Base-by-base conservation (phyloP, 2,329 filamentous ascomycete species). In the Spiromastix sp. region DNA sequence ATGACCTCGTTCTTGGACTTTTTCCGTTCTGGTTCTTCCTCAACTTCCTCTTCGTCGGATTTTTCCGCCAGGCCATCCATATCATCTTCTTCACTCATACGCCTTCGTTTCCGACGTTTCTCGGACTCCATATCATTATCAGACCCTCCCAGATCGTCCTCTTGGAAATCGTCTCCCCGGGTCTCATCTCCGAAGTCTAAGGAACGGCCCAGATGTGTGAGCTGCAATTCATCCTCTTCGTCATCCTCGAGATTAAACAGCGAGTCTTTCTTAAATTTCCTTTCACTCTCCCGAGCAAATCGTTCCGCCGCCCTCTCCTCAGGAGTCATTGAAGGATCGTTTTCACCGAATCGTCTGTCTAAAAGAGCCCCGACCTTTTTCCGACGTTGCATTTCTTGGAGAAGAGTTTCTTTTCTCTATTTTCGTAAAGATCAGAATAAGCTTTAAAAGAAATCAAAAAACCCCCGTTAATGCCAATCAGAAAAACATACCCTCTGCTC, bases 1-100 rank as follows among this genome's bases (percentile, higher is more conserved):
- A 96, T 95, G 32, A 98, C 84, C 59, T 98, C 91, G 36, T 91
- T 83, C 63, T 95, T 96, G 3, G 80, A 80, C 66, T 95, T 98
- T 60, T 94, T 95, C 40, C 81, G 74, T 49, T 89, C 81, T 0
- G 85, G 86, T 43, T 79, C 65, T 22, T 69, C 68, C 2, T 66
- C 69, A n/a, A 61, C 65, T 4, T 67, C 67, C n/a, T n/a, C n/a
- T 4, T 61, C 68, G 3, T 66, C 69, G 15, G 39, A 44, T 12
- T 39, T 41, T 9, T 41, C 43, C 2, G 54, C 51, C 11, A 33
- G 37, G 2, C 53, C 50, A 5, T 51, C 54, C 42, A 54, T 52
- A 10, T 68, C 64, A 19, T 60, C 63, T 19, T 66, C 53, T 18
- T 56, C 56, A 19, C 61, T 48, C 18, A 64, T 57, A 5, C 63